These are phyloP conservation scores for Cantharellus anzutake DNA, from an alignment of 768 basidiomycete genomes.

Conservation along the genomic window DNA sequence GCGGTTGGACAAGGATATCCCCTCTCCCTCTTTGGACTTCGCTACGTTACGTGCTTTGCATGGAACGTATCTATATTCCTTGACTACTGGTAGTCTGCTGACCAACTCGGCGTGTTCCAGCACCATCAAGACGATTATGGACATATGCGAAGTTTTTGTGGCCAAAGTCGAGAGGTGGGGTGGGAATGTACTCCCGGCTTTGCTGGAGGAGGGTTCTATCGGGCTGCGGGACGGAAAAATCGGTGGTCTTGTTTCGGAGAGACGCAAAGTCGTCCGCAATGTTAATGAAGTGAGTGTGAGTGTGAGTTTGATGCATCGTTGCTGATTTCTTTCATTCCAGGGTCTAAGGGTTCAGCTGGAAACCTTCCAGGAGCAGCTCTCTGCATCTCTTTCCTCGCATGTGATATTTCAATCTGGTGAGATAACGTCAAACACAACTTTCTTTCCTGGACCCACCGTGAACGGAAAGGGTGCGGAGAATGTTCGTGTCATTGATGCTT, in stretches of 20 bases:
- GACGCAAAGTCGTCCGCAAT: constrained; percentile 47
- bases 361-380: constrained; percentile 65
- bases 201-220: constrained; percentile 66
- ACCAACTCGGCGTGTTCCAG: constrained; percentile 42
- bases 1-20: background rate
- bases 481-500: constrained; percentile 34
- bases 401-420: constrained; percentile 41
- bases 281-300: constrained; percentile 46
- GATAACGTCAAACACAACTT: constrained; percentile 34
- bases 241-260: constrained; percentile 54
- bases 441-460: constrained; percentile 16
- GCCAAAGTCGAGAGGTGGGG: constrained; percentile 84
- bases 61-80: constrained; percentile 55
- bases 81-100: constrained; percentile 63
- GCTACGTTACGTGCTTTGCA: constrained; percentile 71
- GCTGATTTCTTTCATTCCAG: constrained; percentile 21
- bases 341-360: constrained; percentile 45
- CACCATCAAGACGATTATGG: constrained; percentile 52
- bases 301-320: background rate
- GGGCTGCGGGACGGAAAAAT: constrained; percentile 35
- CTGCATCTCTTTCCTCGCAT: constrained; percentile 57
- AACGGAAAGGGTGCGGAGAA: constrained; percentile 27
- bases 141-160: constrained; percentile 73
- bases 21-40: constrained; percentile 41
- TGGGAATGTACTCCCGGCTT: constrained; percentile 69